phyloP scores from a whole-genome alignment of 1,284 basidiomycete species.

The Puccinia novopanici region DNA sequence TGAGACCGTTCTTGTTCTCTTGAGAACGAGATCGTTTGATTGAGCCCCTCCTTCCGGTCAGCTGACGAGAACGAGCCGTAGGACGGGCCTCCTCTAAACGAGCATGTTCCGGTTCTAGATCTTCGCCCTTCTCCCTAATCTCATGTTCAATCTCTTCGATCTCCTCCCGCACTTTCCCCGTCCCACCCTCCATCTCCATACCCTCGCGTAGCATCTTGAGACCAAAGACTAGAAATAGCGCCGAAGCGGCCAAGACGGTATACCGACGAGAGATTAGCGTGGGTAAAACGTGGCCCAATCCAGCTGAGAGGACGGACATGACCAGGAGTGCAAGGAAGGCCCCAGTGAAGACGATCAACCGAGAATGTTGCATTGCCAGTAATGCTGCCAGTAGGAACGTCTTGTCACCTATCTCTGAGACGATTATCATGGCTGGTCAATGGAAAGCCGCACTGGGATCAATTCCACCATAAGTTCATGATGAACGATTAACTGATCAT shows the following conservation, averaged over 20 bases:
- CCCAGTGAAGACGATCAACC: slow-evolving; percentile 80
- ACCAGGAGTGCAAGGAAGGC: slow-evolving; percentile 83
- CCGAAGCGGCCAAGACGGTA: slow-evolving; percentile 56
- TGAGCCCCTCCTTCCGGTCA: slow-evolving; percentile 6
- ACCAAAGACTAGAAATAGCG: slow-evolving; percentile 48
- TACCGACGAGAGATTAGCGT: slow-evolving; percentile 71
- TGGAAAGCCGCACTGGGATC: neutral
- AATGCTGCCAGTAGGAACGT: slow-evolving; percentile 97
- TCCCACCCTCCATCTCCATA: slow-evolving; percentile 34
- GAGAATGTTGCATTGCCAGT: slow-evolving; percentile 89
- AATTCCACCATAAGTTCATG: neutral
- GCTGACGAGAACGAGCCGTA: neutral
- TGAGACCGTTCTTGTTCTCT: slow-evolving; percentile 62
- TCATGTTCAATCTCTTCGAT: slow-evolving; percentile 59
- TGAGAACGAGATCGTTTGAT: slow-evolving; percentile 25
- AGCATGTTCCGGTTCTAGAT: slow-evolving; percentile 58
- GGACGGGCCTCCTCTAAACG: slow-evolving; percentile 27
- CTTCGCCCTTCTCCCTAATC: slow-evolving; percentile 59
- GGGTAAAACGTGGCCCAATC: slow-evolving; percentile 80
- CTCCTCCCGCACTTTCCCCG: slow-evolving; percentile 61
- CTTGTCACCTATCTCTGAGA: slow-evolving; percentile 76
- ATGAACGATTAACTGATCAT: neutral
- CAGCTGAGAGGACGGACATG: slow-evolving; percentile 89
- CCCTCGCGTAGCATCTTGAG: slow-evolving; percentile 46
- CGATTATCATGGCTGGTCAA: slow-evolving; percentile 50